Evolutionary conservation across 2,329 filamentous ascomycete genomes (phyloP).

Genomic region (Microdochium paspali): DNA sequence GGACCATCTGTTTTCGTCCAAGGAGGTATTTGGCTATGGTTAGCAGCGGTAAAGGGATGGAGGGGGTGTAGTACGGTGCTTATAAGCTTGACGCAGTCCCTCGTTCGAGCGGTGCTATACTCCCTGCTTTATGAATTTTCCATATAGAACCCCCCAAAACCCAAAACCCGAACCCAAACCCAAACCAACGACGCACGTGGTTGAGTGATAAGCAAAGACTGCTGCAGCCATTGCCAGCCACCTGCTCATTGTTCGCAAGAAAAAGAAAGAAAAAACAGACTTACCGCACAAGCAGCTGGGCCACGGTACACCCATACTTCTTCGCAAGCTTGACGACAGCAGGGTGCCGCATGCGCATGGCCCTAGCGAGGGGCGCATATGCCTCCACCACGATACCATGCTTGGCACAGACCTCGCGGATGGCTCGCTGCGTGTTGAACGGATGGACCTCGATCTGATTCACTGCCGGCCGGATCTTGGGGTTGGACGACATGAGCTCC

Average conservation of each 20-base stretch:
- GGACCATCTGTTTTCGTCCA: slow-evolving; percentile 47
- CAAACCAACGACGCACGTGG: too few relatives aligned
- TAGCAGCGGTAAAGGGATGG: too few relatives aligned
- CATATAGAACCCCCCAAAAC: too few relatives aligned
- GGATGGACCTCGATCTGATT: slow-evolving; percentile 80
- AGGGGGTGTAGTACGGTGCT: too few relatives aligned
- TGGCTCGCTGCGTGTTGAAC: slow-evolving; percentile 65
- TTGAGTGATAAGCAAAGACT: background rate
- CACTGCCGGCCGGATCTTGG: slow-evolving; percentile 55
- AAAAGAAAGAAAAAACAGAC: slow-evolving; percentile 3
- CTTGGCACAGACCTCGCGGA: slow-evolving; percentile 55
- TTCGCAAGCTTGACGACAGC: slow-evolving; percentile 50
- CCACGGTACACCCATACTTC: slow-evolving; percentile 62
- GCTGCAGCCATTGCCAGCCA: too few relatives aligned
- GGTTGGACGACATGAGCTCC: slow-evolving; percentile 55
- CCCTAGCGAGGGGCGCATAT: slow-evolving; percentile 69
- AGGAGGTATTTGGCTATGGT: too few relatives aligned
- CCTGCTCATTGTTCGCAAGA: too few relatives aligned
- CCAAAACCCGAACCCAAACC: too few relatives aligned
- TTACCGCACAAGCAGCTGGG: slow-evolving; percentile 59
- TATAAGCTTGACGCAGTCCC: too few relatives aligned
- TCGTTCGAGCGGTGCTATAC: too few relatives aligned
- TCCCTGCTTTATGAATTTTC: too few relatives aligned
- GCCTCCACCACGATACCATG: slow-evolving; percentile 66
- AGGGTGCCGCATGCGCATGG: slow-evolving; percentile 59